Evolutionary conservation across 495 filamentous ascomycete species (phyloP).

Genomic region (Penicillium goetzii): DNA sequence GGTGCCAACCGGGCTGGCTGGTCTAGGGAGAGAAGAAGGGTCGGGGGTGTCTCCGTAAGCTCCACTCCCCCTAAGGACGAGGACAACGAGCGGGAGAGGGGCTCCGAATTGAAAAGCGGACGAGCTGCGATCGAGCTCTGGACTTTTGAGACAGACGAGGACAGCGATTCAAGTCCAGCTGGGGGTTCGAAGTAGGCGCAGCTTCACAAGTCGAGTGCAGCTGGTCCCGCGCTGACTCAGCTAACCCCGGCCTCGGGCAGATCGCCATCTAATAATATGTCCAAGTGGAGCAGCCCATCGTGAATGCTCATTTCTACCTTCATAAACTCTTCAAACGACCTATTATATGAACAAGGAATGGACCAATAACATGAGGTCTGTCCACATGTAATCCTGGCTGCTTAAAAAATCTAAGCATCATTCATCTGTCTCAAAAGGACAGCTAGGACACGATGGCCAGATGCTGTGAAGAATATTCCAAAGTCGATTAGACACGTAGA

Average conservation of each 20-base stretch:
- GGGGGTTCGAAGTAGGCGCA: constrained; percentile 6
- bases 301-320: not conserved
- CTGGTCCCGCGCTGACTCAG: constrained; percentile 28
- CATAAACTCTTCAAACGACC: not conserved
- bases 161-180: constrained; percentile 4
- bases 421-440: not conserved
- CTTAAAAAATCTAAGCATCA: not conserved
- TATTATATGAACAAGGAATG: not conserved
- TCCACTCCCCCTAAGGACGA: constrained; percentile 27
- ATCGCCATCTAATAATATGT: not conserved
- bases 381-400: not conserved
- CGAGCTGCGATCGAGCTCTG: constrained; percentile 8
- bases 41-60: constrained; percentile 25
- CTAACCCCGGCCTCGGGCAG: constrained; percentile 13
- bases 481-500: too few relatives aligned
- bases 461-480: too few relatives aligned
- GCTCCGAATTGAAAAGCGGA: constrained; percentile 14
- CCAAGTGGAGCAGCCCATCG: not conserved
- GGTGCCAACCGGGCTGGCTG: constrained; percentile 14
- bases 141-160: not conserved
- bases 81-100: constrained; percentile 13
- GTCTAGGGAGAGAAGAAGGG: constrained; percentile 21
- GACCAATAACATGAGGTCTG: not conserved
- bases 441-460: not conserved
- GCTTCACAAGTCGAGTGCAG: constrained; percentile 12